These are phyloP conservation scores for Nothophytophthora sp. DNA, from an alignment of 352 stramenopile genomes.

Conservation along the genomic window DNA sequence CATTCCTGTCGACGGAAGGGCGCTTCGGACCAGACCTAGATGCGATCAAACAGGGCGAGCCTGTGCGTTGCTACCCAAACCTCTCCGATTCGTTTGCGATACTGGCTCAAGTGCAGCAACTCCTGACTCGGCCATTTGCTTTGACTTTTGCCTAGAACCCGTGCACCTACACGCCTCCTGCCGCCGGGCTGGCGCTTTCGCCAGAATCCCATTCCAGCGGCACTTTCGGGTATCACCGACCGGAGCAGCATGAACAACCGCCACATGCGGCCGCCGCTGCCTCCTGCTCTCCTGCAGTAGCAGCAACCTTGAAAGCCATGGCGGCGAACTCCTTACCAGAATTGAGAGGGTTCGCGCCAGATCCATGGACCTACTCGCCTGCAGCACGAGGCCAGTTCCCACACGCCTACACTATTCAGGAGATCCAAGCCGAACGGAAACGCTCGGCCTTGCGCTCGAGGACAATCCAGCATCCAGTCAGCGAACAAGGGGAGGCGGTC, in stretches of 20 bases:
- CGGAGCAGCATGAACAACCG: conserved; percentile 5
- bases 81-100: background rate
- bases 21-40: conserved; percentile 56
- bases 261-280: conserved; percentile 13
- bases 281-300: conserved; percentile 8
- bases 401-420: conserved; percentile 38
- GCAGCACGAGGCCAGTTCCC: conserved; percentile 40
- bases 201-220: conserved; percentile 6
- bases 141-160: conserved; percentile 28
- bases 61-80: conserved; percentile 23
- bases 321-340: conserved; percentile 18
- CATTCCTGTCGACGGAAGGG: conserved; percentile 44
- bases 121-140: background rate
- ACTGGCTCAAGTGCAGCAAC: background rate
- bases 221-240: conserved; percentile 40
- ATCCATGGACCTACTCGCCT: conserved; percentile 40
- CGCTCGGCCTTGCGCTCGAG: background rate
- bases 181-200: background rate
- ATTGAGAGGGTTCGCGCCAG: conserved; percentile 10
- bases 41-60: conserved; percentile 33
- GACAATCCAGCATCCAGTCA: conserved; percentile 9
- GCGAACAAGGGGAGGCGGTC: no score
- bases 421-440: conserved; percentile 31
- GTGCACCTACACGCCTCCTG: conserved; percentile 37
- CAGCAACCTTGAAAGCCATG: conserved; percentile 18